Percentiles rank a stretch among this genome's conserved stretches.
These are phyloP conservation scores for Acidiella bohemica DNA, from an alignment of 495 filamentous ascomycete species.

Conservation along the genomic window DNA sequence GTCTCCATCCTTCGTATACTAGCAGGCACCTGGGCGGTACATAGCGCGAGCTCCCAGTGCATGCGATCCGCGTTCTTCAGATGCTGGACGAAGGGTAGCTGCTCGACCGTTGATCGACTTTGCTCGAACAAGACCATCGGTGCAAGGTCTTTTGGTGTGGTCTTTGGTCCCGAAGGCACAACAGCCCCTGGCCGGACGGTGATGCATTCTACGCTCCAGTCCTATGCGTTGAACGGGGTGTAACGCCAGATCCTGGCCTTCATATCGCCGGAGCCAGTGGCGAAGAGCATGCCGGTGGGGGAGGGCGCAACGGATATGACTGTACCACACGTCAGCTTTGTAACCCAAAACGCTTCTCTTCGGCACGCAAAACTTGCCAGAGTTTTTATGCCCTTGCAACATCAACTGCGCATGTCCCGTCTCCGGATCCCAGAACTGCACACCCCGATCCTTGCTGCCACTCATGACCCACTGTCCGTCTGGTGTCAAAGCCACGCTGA, in stretches of 20 bases:
- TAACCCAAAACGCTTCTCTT: background rate
- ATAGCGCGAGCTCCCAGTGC: too few species aligned
- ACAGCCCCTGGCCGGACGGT: too few species aligned
- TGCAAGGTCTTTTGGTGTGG: too few species aligned
- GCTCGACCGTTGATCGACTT: too few species aligned
- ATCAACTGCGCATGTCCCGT: constrained; percentile 32
- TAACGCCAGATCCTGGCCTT: constrained; percentile 33
- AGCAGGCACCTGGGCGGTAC: too few species aligned
- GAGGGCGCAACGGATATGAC: constrained; percentile 35
- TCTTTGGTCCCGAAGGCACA: too few species aligned
- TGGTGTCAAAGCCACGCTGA: constrained; percentile 31
- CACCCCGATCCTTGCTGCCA: constrained; percentile 32
- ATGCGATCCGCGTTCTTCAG: too few species aligned
- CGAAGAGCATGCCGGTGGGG: constrained; percentile 28
- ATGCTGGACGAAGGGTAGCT: too few species aligned
- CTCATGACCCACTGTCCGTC: constrained; percentile 30
- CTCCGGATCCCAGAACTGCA: constrained; percentile 34
- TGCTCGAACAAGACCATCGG: too few species aligned
- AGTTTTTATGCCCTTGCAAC: constrained; percentile 34
- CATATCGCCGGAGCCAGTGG: constrained; percentile 33
- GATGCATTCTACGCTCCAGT: too few species aligned
- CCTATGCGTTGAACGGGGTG: constrained; percentile 15
- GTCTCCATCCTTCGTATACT: too few species aligned
- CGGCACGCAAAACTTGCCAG: constrained; percentile 22
- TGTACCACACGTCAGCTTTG: constrained; percentile 6